Conservation (phyloP, 73 alveolate species). For the Loxodes magnus region DNA sequence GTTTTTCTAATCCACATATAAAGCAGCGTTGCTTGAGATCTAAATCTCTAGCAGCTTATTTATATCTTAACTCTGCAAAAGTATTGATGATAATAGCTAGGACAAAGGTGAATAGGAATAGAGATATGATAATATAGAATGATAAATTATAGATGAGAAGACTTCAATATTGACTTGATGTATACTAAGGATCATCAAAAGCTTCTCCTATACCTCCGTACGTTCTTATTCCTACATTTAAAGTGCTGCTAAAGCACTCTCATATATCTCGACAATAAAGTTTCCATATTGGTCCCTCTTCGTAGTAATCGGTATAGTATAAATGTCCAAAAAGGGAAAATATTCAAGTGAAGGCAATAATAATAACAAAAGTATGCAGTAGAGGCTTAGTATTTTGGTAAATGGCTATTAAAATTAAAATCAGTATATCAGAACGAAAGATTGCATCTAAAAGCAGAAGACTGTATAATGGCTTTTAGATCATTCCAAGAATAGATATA, state of each 20-base stretch:
- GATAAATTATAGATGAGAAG: constrained; percentile 72
- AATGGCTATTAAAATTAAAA: constrained; percentile 65
- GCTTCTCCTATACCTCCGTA: constrained; percentile 93
- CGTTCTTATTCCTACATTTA: constrained; percentile 76
- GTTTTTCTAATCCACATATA: constrained; percentile 55
- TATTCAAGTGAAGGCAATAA: constrained; percentile 61
- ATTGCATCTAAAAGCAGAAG: constrained; percentile 70
- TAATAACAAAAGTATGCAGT: constrained; percentile 63
- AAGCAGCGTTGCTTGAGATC: constrained; percentile 75
- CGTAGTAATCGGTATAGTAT: constrained; percentile 48
- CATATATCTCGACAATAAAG: constrained; percentile 48
- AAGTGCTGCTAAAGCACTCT: constrained; percentile 53
- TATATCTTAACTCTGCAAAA: constrained; percentile 76
- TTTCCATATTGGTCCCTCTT: constrained; percentile 39
- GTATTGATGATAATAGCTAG: constrained; percentile 85
- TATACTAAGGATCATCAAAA: constrained; percentile 4
- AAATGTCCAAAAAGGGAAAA: constrained; percentile 60
- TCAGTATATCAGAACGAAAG: constrained; percentile 33
- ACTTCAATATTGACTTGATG: constrained; percentile 35
- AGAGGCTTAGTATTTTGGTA: constrained; percentile 59
- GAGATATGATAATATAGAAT: constrained; percentile 67
- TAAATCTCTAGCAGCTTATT: constrained; percentile 38
- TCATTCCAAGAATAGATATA: no score
- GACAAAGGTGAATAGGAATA: constrained; percentile 61
- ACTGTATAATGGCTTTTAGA: no score